Base-by-base conservation (phyloP, 23 red algal genomes). In the Gracilaria domingensis region DNA sequence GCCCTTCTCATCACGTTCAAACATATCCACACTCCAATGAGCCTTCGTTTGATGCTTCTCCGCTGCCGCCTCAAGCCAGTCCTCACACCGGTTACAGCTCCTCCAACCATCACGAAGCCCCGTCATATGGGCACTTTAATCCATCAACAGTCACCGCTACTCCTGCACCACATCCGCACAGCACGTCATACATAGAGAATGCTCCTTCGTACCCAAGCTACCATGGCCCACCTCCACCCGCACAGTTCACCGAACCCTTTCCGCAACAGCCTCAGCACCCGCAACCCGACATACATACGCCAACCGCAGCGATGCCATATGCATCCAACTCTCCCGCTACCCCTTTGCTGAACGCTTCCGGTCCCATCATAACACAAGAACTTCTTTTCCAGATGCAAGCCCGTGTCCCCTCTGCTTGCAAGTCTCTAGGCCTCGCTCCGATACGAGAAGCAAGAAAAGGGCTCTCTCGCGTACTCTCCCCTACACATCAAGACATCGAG, bases 391-490 rank as follows among this genome's bases (percentile, higher is more conserved):
- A 83, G 23, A 65, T 83, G 50, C 80, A 61, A 56, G 58, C 80
- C 21, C 57, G 80, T 12, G 48, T 58, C 35, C 56, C 50, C 49
- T 83, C 80, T 17, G 80, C 80, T 21, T 42, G 49, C 1, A 54
- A 60, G n/a, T 42, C 36, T 56, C 56, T 83, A 37, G 80, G 80
- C 36, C 2, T 20, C 21, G 29, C 49, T 6, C 30, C 80, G 12
- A 54, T 83, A 6, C 23, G 21, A 34, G 80, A 83, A 42, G 80
- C 80, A 30, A 61, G 80, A 25, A 83, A 83, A 23, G 80, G 80
- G 25, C 57, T 83, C 17, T 83, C 80, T 24, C 80, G 53, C 37
- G 80, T 83, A 64, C 36, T 83, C 23, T 42, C 29, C 26, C 53
- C 38, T 35, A 58, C 48, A 83, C 34, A 20, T 42, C 21, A 60